phyloP scores from a whole-genome alignment of 2,329 filamentous ascomycete genomes.

The Clarireedia sp. region DNA sequence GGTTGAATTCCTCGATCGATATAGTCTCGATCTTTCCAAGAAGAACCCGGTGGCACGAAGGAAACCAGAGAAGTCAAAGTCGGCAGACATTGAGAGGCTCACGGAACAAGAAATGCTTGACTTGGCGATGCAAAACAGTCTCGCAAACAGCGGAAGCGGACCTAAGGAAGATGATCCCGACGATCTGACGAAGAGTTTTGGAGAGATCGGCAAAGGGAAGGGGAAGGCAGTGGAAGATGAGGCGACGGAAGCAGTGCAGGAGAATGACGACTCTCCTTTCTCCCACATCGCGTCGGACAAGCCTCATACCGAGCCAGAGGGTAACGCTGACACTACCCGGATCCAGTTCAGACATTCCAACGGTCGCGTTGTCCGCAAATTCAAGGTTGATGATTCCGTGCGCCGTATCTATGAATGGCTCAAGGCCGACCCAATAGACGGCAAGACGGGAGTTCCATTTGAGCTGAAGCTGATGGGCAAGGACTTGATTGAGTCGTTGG shows the following conservation, averaged over 20 bases:
- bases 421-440: conserved; percentile 77
- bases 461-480: conserved; percentile 83
- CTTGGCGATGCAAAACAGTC: conserved; percentile 83
- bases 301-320: conserved; percentile 70
- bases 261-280: conserved; percentile 45
- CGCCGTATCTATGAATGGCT: conserved; percentile 91
- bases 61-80: conserved; percentile 61
- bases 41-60: conserved; percentile 87
- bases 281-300: conserved; percentile 60
- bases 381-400: conserved; percentile 67
- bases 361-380: conserved; percentile 81
- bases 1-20: conserved; percentile 93
- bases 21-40: conserved; percentile 78
- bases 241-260: conserved; percentile 17
- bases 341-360: conserved; percentile 88
- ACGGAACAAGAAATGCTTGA: conserved; percentile 97
- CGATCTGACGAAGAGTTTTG: conserved; percentile 64
- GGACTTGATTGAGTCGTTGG: conserved; percentile 71
- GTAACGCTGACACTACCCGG: conserved; percentile 60
- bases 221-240: conserved; percentile 37
- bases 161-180: conserved; percentile 72
- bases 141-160: conserved; percentile 45
- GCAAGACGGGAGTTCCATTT: conserved; percentile 70
- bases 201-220: conserved; percentile 46
- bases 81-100: conserved; percentile 75